Evolutionary conservation across 768 basidiomycete genomes (phyloP), one percentile per base, ranked within the genome.

Genomic region (Boletus subparvulus): DNA sequence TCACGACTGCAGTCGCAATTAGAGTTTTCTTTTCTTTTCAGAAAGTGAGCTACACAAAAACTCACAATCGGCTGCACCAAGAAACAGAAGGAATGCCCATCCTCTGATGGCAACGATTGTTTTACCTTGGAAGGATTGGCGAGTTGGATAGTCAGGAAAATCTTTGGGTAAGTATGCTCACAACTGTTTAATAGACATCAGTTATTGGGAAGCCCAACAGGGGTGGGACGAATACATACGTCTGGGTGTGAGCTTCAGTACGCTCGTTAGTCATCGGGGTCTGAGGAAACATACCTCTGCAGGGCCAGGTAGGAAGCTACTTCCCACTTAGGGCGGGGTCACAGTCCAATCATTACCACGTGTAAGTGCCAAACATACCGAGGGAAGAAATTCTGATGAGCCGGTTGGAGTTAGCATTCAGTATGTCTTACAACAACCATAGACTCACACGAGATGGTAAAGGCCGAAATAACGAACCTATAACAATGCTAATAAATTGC

Each of bases 231-330:
- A 35, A 47, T 35, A 47, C 47, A 0, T 47, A 47, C 47, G 3
- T 21, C 47, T 16, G 10, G 8, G n/a, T 35, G 17, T 12, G n/a
- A 19, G 32, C 28, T n/a, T 28, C 17, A 46, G 28, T 28, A 30
- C 4, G 26, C 3, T 45, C 12, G 6, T 37, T 10, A 19, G n/a
- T 24, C 30, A 16, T 14, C 17, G 3, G 11, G 1, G 3, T 14
- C 5, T 12, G 17, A 45, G 3, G 33, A 11, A 17, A 35, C 37
- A 32, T 54, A 61, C 60, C 47, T 49, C 45, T 21, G 26, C 32
- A 19, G 42, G 14, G 10, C 32, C 58, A 49, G 60, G 53, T 30
- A 61, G 4, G 28, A 61, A 55, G 49, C 33, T 61, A 35, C 41
- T 61, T 45, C 50, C 60, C 4, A 36, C 58, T 61, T 6, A 10